Conservation (phyloP, 176 grass and related monocot species). For the Pharus latifolius region DNA sequence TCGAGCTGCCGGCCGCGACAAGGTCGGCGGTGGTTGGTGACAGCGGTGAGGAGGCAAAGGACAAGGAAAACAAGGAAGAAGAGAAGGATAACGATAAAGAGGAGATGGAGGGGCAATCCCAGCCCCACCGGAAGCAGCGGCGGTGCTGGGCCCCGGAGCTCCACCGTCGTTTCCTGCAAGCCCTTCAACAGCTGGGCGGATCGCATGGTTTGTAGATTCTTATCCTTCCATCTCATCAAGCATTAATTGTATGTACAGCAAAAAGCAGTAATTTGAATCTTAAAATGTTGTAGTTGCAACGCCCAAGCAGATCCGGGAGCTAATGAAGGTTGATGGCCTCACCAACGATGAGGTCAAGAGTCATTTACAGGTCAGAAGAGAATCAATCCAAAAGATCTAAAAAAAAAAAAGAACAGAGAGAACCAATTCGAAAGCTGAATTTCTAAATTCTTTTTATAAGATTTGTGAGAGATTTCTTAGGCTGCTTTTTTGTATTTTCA, state of each 20-base stretch:
- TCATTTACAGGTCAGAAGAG: constrained; percentile 55
- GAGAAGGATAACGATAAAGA: constrained; percentile 4
- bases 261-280: no score
- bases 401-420: no score
- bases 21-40: constrained; percentile 32
- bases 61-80: not conserved
- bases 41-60: not conserved
- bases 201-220: constrained; percentile 46
- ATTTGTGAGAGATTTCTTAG: not conserved
- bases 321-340: constrained; percentile 57
- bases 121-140: constrained; percentile 41
- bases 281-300: constrained; percentile 58
- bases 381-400: no score
- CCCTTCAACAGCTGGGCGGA: constrained; percentile 74
- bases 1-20: constrained; percentile 21
- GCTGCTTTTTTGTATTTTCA: not conserved
- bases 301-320: constrained; percentile 66
- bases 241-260: no score
- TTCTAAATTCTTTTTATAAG: not conserved
- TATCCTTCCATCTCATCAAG: not conserved
- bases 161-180: constrained; percentile 63
- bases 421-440: no score
- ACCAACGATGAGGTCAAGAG: constrained; percentile 65
- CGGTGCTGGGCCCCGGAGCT: constrained; percentile 89
- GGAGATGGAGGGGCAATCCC: constrained; percentile 33